Evolutionary conservation across 768 basidiomycete species (phyloP).

Genomic region (Mycena capillaripes): DNA sequence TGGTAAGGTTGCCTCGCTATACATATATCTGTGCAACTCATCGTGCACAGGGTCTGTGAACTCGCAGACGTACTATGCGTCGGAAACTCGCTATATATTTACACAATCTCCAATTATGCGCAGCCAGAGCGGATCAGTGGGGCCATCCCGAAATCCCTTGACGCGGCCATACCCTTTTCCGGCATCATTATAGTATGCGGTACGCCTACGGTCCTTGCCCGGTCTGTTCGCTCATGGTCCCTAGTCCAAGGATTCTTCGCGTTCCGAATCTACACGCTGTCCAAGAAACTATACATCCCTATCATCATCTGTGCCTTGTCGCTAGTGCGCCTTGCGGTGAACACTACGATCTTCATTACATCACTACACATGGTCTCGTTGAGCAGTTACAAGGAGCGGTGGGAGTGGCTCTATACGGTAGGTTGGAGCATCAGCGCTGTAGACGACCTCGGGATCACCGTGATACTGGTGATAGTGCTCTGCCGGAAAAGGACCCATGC

Average conservation of each 20-base stretch:
- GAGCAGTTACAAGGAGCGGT: not conserved
- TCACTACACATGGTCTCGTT: too few relatives aligned
- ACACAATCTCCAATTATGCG: too few relatives aligned
- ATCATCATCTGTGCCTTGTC: not conserved
- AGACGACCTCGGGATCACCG: slow-evolving; percentile 3
- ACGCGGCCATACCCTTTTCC: not conserved
- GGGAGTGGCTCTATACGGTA: not conserved
- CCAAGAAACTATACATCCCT: slow-evolving; percentile 11
- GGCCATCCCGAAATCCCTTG: not conserved
- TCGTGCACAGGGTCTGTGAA: slow-evolving; percentile 21
- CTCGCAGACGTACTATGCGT: slow-evolving; percentile 6
- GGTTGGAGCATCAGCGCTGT: not conserved
- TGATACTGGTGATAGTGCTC: slow-evolving; percentile 10
- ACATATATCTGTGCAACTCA: too few relatives aligned
- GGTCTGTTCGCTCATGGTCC: not conserved
- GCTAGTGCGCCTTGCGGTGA: not conserved
- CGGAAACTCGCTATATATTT: slow-evolving; percentile 4
- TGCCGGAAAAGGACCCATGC: not conserved
- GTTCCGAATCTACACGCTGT: slow-evolving; percentile 9
- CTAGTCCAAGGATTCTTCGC: slow-evolving; percentile 18
- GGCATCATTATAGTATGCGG: slow-evolving; percentile 1
- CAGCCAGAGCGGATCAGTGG: not conserved
- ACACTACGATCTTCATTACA: not conserved
- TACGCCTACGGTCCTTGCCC: not conserved
- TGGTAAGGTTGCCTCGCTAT: slow-evolving; percentile 7